Evolutionary conservation across 2,329 filamentous ascomycete genomes (phyloP), one percentile per base, ranked within the genome.

Genomic region (Pyrenophora teres): DNA sequence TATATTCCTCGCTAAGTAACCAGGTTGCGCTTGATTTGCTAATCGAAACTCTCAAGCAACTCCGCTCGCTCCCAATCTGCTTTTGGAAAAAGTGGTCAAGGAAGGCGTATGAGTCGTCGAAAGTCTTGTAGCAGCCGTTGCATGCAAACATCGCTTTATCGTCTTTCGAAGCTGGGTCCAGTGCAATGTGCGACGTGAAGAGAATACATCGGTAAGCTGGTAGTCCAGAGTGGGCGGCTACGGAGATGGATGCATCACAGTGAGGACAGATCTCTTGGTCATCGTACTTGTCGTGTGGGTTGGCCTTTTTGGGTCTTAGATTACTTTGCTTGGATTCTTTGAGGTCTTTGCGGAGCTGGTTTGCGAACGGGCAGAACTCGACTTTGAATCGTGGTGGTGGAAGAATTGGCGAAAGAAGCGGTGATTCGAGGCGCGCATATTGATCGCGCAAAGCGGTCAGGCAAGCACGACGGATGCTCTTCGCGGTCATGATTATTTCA

Each of bases 371-470:
- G 35, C 70, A 73, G 47, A 67, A 70, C 6, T 65, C 56, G 6
- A 73, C 60, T 16, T 65, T 71, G 59, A 73, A 72, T 13, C 68
- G 67, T 16, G 70, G 70, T 19, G 67, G 69, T 32, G 70, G 69
- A 3, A 73, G 63, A 16, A 67, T 48, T 6, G 64, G 58, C 2
- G 56, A 46, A 6, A 56, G 54, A 2, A 52, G 51, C 2, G 58
- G 62, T 7, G 61, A 54, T 37, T 57, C 54, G 16, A 72, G 60
- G 16, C 68, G 69, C 3, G 56, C 50, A 39, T 63, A 62, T 51
- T 69, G 68, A 30, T 67, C 69, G 10, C 62, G 65, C 2, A 73
- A 44, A 1, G 70, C 68, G 13, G 59, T 54, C 3, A 71, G 57
- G 33, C 67, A 70, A 21, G 63, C 63, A 15, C 70, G 68, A n/a